Conservation (phyloP, 768 basidiomycete species). For the Hortiboletus campestris region DNA sequence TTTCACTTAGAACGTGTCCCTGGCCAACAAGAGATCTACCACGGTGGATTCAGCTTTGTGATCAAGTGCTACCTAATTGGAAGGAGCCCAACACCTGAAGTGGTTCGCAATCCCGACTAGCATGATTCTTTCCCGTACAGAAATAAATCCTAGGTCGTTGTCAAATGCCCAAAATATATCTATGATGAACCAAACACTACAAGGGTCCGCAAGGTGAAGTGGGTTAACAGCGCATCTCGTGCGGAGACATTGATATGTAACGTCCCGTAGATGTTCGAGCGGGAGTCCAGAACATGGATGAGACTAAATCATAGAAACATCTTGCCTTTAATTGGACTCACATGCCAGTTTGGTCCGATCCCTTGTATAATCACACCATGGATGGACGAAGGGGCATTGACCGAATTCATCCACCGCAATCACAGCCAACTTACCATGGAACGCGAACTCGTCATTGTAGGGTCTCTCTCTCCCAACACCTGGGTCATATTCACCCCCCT, state of each 20-base stretch:
- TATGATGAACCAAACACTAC: not conserved
- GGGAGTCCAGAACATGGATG: conserved; percentile 3
- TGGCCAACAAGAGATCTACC: conserved; percentile 2
- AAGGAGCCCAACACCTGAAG: conserved; percentile 3
- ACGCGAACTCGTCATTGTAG: conserved; percentile 2
- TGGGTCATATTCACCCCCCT: not conserved
- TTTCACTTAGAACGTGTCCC: conserved; percentile 9
- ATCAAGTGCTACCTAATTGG: conserved; percentile 4
- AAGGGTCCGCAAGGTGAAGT: conserved; percentile 8
- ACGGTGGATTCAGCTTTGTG: conserved; percentile 9
- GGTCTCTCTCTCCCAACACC: not conserved
- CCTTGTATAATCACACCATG: conserved; percentile 14
- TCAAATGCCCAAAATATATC: conserved; percentile 8
- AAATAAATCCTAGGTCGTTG: conserved; percentile 2
- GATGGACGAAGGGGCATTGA: conserved; percentile 11
- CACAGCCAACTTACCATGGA: not conserved
- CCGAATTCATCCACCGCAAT: conserved; percentile 5
- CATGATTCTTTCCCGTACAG: not conserved
- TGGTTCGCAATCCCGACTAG: conserved; percentile 1
- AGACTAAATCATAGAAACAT: conserved; percentile 8
- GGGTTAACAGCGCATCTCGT: not conserved
- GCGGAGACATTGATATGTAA: not conserved
- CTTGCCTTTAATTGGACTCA: conserved; percentile 12
- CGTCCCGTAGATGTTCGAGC: conserved; percentile 6
- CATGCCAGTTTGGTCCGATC: conserved; percentile 6